Evolutionary conservation across 116 monocot genomes (phyloP).

Genomic region (Dioscorea cayenensis): DNA sequence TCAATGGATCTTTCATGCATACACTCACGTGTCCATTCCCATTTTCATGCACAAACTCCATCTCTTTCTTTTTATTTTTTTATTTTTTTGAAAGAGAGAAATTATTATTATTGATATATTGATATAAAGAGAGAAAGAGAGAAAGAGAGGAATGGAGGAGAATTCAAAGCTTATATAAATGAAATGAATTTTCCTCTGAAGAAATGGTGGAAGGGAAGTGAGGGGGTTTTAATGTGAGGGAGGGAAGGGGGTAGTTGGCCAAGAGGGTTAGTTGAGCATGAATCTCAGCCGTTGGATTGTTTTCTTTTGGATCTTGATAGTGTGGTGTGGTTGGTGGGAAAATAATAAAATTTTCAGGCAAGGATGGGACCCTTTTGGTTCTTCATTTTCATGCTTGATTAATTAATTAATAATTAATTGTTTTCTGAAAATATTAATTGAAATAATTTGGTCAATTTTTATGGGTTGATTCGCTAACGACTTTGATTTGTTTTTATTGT

Average conservation of each 20-base stretch:
- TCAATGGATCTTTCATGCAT: conserved; percentile 14
- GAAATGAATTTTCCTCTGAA: conserved; percentile 1
- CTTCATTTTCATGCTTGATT: too few relatives aligned
- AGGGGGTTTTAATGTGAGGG: neutral
- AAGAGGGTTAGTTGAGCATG: neutral
- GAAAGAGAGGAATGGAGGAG: neutral
- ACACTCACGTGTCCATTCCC: conserved; percentile 1
- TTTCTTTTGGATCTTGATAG: neutral
- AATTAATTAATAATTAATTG: too few relatives aligned
- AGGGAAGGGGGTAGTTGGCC: conserved; percentile 3
- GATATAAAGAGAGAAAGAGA: neutral
- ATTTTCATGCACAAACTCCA: conserved; percentile 4
- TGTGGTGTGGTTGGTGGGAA: conserved; percentile 1
- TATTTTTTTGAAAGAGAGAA: too few relatives aligned
- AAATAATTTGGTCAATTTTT: neutral
- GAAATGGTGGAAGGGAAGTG: neutral
- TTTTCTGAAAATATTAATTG: too few relatives aligned
- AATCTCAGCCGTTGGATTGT: neutral
- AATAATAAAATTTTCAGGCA: neutral
- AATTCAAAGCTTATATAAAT: neutral
- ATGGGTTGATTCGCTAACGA: neutral
- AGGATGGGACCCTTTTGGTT: too few relatives aligned
- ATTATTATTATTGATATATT: too few relatives aligned
- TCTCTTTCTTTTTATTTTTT: neutral
- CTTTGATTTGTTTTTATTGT: too few relatives aligned